These are phyloP conservation scores for Penicillium parvum DNA, from an alignment of 495 filamentous ascomycete species.

Conservation along the genomic window DNA sequence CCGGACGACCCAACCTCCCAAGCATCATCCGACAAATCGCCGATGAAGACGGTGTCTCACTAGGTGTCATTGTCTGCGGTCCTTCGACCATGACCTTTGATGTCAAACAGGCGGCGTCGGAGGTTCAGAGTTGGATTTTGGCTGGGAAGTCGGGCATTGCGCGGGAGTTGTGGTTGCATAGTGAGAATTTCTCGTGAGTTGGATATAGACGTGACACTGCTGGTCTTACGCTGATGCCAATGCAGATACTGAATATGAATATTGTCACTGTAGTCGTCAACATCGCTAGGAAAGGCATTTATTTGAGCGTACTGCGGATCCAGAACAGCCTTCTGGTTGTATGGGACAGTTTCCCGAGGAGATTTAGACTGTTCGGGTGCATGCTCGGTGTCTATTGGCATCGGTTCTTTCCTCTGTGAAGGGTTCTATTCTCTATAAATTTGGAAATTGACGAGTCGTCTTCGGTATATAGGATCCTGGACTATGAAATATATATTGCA, in stretches of 20 bases:
- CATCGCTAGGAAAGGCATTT: no score
- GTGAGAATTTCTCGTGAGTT: constrained; percentile 23
- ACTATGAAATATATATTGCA: no score
- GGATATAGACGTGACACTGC: background rate
- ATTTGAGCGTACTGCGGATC: no score
- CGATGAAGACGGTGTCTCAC: constrained; percentile 4
- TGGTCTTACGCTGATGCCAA: no score
- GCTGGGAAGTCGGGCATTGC: constrained; percentile 8
- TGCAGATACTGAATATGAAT: background rate
- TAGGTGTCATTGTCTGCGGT: constrained; percentile 18
- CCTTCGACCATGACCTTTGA: constrained; percentile 20
- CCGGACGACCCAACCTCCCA: constrained; percentile 13
- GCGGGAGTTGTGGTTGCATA: constrained; percentile 20
- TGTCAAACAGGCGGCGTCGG: constrained; percentile 14
- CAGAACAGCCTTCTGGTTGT: no score
- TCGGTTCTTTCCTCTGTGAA: no score
- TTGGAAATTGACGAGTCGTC: no score
- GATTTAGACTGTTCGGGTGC: no score
- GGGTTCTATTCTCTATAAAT: no score
- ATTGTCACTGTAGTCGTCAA: background rate
- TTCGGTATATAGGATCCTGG: no score
- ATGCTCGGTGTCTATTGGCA: no score
- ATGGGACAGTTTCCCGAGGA: no score
- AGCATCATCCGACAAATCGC: constrained; percentile 3
- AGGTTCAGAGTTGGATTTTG: constrained; percentile 12